Evolutionary conservation across 345 rosid genomes (phyloP), one percentile per base, ranked within the genome.

Genomic region (Camelina neglecta): DNA sequence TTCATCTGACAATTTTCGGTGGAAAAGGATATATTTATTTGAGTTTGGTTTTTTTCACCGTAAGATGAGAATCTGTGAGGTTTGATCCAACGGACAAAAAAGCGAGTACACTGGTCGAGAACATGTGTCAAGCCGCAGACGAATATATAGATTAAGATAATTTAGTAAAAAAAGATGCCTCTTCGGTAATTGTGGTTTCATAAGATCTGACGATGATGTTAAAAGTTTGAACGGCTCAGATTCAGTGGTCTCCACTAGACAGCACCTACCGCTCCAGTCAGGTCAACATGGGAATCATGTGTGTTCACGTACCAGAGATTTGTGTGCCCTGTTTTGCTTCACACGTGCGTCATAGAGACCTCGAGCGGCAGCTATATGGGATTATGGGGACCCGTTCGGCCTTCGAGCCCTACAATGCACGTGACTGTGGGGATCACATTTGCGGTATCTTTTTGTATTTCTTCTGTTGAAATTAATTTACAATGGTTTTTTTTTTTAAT

Each of bases 261-360:
- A 38, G 61, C 49, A 51, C 69, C 56, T 41, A 55, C 20, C 16
- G 45, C 77, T 64, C 48, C 26, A 64, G 71, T 73, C 77, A 73
- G 77, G 71, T 73, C 71, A 73, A 73, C 77, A 73, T 64, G 62
- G 48, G 71, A 73, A 73, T 63, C 76, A 72, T 29, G 68, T 49
- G 49, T 13, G 47, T 20, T 50, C 21, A 71, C 58, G 35, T 63
- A 50, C 60, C 44, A 71, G 67, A 60, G 8, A 44, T 36, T 49
- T 53, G 63, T 73, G 71, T 69, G 63, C 16, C 70, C 64, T 42
- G 56, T 12, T 54, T 41, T 29, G 21, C 15, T 62, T 55, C 56
- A 45, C 71, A 73, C 71, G 71, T 73, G 74, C 21, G 70, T 63
- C 70, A 73, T 64, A 73, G 54, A 54, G 53, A 63, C 63, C 68